A percentile compares a stretch with the other conserved stretches of the same genome.
Evolutionary conservation across 306 rosid species (phyloP).

Genomic region (Dalbergia oliveri): DNA sequence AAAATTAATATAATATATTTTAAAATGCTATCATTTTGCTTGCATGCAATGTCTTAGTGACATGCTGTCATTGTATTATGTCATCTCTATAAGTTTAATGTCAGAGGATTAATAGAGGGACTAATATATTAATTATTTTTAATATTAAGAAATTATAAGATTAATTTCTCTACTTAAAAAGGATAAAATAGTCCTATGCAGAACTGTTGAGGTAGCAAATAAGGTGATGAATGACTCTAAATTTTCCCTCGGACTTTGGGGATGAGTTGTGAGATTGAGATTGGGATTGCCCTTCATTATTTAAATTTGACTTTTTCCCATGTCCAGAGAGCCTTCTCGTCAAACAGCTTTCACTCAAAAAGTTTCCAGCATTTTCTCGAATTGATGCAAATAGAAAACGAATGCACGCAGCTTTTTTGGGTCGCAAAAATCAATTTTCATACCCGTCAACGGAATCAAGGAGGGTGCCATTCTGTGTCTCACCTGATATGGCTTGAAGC

Average conservation of each 20-base stretch:
- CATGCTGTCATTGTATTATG: too few relatives aligned
- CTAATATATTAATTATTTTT: too few relatives aligned
- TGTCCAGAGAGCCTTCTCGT: neutral
- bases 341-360: neutral
- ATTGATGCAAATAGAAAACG: neutral
- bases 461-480: slow-evolving; percentile 23
- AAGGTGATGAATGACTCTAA: too few relatives aligned
- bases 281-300: neutral
- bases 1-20: too few relatives aligned
- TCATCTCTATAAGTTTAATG: too few relatives aligned
- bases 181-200: too few relatives aligned
- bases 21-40: too few relatives aligned
- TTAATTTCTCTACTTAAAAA: too few relatives aligned
- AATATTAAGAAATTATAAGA: too few relatives aligned
- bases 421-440: slow-evolving; percentile 1
- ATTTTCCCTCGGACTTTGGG: neutral
- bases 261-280: neutral
- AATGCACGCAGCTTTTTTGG: neutral
- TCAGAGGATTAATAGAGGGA: too few relatives aligned
- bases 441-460: neutral
- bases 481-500: slow-evolving; percentile 25
- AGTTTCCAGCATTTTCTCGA: neutral
- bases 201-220: too few relatives aligned
- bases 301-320: slow-evolving; percentile 38
- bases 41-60: too few relatives aligned